A percentile compares a stretch with the other conserved stretches of the same genome.
Conservation (phyloP, 2,329 filamentous ascomycete genomes). For the Talaromyces sp. region DNA sequence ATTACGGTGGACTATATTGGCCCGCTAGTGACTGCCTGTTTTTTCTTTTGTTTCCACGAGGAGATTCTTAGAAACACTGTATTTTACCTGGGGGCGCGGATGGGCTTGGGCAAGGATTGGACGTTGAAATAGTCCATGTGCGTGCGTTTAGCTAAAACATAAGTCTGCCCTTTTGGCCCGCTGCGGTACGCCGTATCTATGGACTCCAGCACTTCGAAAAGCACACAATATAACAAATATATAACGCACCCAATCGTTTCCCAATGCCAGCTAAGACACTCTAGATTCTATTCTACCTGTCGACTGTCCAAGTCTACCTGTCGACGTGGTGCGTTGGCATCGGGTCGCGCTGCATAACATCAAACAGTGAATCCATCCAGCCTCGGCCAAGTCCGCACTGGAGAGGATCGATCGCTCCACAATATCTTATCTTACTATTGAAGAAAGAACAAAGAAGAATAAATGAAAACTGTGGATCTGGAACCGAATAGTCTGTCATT, state of each 20-base stretch:
- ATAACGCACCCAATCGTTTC: background rate
- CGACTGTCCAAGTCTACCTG: background rate
- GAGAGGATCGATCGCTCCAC: background rate
- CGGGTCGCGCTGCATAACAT: constrained; percentile 6
- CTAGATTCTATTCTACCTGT: background rate
- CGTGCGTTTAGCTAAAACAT: background rate
- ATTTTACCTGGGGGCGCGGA: background rate
- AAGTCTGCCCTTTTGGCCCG: background rate
- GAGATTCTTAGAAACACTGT: background rate
- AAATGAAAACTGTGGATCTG: background rate
- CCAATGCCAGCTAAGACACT: background rate
- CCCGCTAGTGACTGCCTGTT: background rate
- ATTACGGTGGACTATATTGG: background rate
- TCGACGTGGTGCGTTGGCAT: background rate
- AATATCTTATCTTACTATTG: background rate
- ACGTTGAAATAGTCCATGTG: background rate
- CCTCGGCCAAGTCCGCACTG: constrained; percentile 9
- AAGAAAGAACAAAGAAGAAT: background rate
- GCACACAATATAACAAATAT: background rate
- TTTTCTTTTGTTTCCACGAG: background rate
- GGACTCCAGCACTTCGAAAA: background rate
- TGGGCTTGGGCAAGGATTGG: background rate
- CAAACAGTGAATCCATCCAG: background rate
- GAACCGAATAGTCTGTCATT: background rate
- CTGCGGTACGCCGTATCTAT: background rate